A percentile compares a stretch with the other conserved stretches of the same genome.
Evolutionary conservation across 345 rosid species (phyloP).

Genomic region (Carallia brachiata): DNA sequence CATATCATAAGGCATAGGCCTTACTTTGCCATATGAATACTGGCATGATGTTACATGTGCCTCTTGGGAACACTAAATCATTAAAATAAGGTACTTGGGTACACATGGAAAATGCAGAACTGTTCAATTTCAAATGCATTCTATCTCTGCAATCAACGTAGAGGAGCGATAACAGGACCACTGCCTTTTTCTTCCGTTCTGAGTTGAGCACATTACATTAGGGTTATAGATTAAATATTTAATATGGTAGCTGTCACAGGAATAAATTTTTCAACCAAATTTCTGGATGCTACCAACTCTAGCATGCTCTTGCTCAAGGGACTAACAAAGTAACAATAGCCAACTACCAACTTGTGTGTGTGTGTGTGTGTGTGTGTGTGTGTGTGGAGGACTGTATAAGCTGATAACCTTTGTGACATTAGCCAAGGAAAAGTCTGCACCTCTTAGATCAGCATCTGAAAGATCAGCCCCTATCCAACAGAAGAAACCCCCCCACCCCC

Average conservation of each 20-base stretch:
- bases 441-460: slow-evolving; percentile 86
- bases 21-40: neutral
- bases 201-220: neutral
- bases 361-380: neutral
- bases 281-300: too few relatives aligned
- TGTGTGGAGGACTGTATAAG: neutral
- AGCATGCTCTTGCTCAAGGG: too few relatives aligned
- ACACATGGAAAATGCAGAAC: neutral
- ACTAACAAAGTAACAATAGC: too few relatives aligned
- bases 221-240: neutral
- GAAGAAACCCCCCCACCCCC: neutral
- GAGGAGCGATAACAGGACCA: neutral
- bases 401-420: slow-evolving; percentile 74
- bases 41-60: neutral
- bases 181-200: neutral
- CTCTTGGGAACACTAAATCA: neutral
- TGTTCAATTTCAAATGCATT: neutral
- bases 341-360: too few relatives aligned
- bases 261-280: too few relatives aligned
- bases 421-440: slow-evolving; percentile 86
- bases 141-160: neutral
- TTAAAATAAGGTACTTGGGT: neutral
- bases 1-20: slow-evolving; percentile 1
- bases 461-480: slow-evolving; percentile 73
- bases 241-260: neutral